These are phyloP conservation scores for Saccharomycopsis malanga DNA, from an alignment of 805 yeast genomes.

Conservation along the genomic window DNA sequence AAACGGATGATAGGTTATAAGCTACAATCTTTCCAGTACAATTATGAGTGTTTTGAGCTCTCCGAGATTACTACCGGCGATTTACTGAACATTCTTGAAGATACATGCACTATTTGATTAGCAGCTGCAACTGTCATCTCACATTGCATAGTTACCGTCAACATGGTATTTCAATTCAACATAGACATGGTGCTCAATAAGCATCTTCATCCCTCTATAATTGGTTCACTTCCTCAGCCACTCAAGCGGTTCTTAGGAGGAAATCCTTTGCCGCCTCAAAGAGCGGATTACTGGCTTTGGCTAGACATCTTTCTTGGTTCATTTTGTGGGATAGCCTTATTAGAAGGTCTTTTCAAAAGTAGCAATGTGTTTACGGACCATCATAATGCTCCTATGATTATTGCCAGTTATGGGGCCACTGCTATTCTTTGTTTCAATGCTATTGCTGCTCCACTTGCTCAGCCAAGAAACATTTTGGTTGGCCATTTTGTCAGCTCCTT, in stretches of 20 bases:
- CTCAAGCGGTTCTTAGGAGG: slow-evolving; percentile 36
- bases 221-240: slow-evolving; percentile 31
- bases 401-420: slow-evolving; percentile 56
- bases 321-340: slow-evolving; percentile 38
- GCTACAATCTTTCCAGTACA: too few relatives aligned
- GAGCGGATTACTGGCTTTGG: slow-evolving; percentile 39
- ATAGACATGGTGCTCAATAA: slow-evolving; percentile 6
- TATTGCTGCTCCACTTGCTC: slow-evolving; percentile 51
- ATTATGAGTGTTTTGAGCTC: too few relatives aligned
- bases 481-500: slow-evolving; percentile 51
- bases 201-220: slow-evolving; percentile 21
- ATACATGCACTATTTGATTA: too few relatives aligned
- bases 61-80: too few relatives aligned
- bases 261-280: slow-evolving; percentile 24
- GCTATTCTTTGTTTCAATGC: slow-evolving; percentile 55
- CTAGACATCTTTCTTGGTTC: slow-evolving; percentile 39
- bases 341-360: slow-evolving; percentile 40
- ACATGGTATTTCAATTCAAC: slow-evolving; percentile 12
- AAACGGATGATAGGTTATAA: too few relatives aligned
- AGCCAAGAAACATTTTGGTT: slow-evolving; percentile 51
- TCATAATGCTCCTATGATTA: slow-evolving; percentile 40
- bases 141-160: too few relatives aligned
- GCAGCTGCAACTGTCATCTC: too few relatives aligned
- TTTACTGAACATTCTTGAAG: too few relatives aligned
- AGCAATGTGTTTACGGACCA: slow-evolving; percentile 31